phyloP scores from a whole-genome alignment of 768 basidiomycete species.

The Xerocomellus amylosporus region DNA sequence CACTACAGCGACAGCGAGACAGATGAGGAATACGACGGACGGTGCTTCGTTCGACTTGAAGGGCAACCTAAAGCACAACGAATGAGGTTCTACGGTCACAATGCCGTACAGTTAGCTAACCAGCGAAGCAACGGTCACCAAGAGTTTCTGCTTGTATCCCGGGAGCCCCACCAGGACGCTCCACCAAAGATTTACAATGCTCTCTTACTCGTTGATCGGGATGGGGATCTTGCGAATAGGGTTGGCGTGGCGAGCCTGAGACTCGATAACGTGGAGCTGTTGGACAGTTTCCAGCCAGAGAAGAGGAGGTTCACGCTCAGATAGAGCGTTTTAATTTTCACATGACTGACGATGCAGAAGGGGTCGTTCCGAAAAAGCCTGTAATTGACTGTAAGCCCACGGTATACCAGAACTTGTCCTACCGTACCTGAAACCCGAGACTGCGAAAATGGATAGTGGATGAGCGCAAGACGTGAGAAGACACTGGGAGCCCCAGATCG shows the following conservation, averaged over 20 bases:
- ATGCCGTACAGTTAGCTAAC: not conserved
- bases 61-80: not conserved
- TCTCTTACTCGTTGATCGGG: not conserved
- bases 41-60: not conserved
- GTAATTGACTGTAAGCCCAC: too few species aligned
- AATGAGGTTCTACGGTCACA: not conserved
- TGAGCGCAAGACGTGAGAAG: too few species aligned
- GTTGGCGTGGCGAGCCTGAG: not conserved
- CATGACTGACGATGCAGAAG: too few species aligned
- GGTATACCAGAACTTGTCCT: too few species aligned
- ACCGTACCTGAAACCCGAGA: too few species aligned
- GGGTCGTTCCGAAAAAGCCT: too few species aligned
- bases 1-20: not conserved
- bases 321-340: not conserved
- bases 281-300: not conserved
- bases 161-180: not conserved
- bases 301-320: not conserved
- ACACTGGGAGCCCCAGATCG: too few species aligned
- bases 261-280: not conserved
- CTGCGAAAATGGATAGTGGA: too few species aligned
- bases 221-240: not conserved
- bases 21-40: not conserved
- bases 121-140: not conserved
- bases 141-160: constrained; percentile 3
- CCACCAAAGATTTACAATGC: not conserved